phyloP scores from a whole-genome alignment of 352 stramenopile species.

The Vaucheria bursata region DNA sequence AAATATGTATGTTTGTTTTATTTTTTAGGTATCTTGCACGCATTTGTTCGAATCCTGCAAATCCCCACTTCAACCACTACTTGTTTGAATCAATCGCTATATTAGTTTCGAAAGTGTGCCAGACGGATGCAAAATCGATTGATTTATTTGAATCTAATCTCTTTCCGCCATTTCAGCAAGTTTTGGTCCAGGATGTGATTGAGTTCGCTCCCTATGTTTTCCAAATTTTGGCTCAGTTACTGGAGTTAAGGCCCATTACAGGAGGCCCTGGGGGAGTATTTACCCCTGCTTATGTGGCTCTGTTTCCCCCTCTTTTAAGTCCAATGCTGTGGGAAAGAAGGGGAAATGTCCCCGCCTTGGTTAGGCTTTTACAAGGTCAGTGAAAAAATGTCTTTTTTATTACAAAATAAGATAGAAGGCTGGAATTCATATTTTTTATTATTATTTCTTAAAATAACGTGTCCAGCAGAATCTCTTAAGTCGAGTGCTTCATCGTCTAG shows the following conservation, averaged over 20 bases:
- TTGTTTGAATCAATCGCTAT: conserved; percentile 95
- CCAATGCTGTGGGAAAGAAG: conserved; percentile 86
- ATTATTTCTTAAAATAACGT: too few species aligned
- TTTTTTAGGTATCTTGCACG: conserved; percentile 72
- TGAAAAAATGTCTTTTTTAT: neutral
- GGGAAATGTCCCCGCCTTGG: conserved; percentile 92
- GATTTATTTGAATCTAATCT: conserved; percentile 86
- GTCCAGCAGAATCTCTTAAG: too few species aligned
- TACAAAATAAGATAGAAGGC: too few species aligned
- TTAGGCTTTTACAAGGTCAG: conserved; percentile 71
- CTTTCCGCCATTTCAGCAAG: conserved; percentile 68
- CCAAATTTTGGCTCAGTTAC: conserved; percentile 81
- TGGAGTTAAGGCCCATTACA: conserved; percentile 75
- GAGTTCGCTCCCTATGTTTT: conserved; percentile 96
- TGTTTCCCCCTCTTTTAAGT: conserved; percentile 87
- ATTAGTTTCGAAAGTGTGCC: conserved; percentile 37
- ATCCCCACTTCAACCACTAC: conserved; percentile 98
- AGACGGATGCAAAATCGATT: conserved; percentile 61
- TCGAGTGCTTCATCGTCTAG: too few species aligned
- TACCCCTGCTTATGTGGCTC: conserved; percentile 74
- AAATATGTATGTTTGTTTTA: too few species aligned
- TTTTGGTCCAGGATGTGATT: conserved; percentile 92
- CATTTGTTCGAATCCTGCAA: conserved; percentile 94
- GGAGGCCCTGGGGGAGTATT: neutral
- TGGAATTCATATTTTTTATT: too few species aligned